These are phyloP conservation scores for Irpex lacteus DNA, from an alignment of 1,284 basidiomycete genomes.

Conservation along the genomic window DNA sequence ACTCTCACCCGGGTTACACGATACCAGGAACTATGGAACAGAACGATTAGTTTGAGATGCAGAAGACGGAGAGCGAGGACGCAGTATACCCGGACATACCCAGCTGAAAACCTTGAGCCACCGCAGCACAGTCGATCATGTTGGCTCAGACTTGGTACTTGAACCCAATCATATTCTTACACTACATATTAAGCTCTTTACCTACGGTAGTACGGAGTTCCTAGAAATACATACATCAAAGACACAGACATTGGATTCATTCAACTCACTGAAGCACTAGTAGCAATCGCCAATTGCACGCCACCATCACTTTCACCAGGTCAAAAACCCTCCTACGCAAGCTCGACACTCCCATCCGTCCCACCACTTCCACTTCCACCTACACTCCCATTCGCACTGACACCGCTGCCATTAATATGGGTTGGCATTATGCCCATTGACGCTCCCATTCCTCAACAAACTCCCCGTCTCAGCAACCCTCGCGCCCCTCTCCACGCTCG, in stretches of 20 bases:
- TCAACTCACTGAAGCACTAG: neutral
- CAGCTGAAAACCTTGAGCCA: too few species aligned
- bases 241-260: neutral
- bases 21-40: too few species aligned
- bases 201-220: neutral
- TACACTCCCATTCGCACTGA: neutral
- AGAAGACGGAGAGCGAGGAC: too few species aligned
- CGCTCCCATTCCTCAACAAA: constrained; percentile 5
- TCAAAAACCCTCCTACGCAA: neutral
- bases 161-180: neutral
- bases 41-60: too few species aligned
- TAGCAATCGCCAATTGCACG: neutral
- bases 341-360: neutral
- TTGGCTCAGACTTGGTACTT: neutral
- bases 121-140: neutral
- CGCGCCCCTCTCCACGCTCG: constrained; percentile 18
- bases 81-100: too few species aligned
- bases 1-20: too few species aligned
- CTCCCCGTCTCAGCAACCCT: constrained; percentile 23
- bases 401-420: neutral
- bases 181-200: neutral
- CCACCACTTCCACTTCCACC: neutral
- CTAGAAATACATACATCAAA: constrained; percentile 1
- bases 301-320: neutral
- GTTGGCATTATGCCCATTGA: neutral